Base-by-base conservation (phyloP, 78 protist species). In the Paulinella micropora region DNA sequence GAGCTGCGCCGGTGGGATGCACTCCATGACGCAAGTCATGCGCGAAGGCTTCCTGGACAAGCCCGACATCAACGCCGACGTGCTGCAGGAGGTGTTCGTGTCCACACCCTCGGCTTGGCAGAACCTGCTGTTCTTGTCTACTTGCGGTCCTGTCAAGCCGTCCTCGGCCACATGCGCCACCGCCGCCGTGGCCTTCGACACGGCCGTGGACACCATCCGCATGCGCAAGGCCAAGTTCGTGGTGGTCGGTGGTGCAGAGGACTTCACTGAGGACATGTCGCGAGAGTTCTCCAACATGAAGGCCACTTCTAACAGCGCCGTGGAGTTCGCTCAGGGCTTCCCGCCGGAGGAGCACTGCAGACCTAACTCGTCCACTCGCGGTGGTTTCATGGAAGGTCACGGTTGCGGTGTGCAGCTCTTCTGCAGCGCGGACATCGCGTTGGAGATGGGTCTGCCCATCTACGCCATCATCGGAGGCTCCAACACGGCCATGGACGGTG, bases 101-200 rank as follows among this genome's bases (percentile, higher is more conserved):
- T 91, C 91, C 90, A 89, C 91, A 15, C 86, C 89, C 86, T 89
- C 93, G 29, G 95, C 95, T 0, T 93, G 93, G 93, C 77, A 91
- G 36, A 93, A 93, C 90, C 15, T 93, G 92, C 90, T 93, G 79
- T 51, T 93, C 32, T 89, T 93, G 39, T 39, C 87, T 29, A 0
- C 91, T 0, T 67, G 86, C 23, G 95, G 95, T 34, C 95, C 95
- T 0, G 87, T 93, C 83, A 93, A 91, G 86, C 86, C 95, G 15
- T 92, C 95, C 1, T 93, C 91, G 35, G 95, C 92, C n/a, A 93
- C 95, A 0, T 93, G 95, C 77, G 95, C 95, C 9, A 93, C 95
- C 1, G 95, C 95, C n/a, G 95, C 81, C 15, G 91, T 89, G 87
- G 73, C 91, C 1, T 92, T 93, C 3, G 95, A 93, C 83, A 79